Evolutionary conservation across 2,329 filamentous ascomycete species (phyloP).

Genomic region (Keithomyces neogunnii): DNA sequence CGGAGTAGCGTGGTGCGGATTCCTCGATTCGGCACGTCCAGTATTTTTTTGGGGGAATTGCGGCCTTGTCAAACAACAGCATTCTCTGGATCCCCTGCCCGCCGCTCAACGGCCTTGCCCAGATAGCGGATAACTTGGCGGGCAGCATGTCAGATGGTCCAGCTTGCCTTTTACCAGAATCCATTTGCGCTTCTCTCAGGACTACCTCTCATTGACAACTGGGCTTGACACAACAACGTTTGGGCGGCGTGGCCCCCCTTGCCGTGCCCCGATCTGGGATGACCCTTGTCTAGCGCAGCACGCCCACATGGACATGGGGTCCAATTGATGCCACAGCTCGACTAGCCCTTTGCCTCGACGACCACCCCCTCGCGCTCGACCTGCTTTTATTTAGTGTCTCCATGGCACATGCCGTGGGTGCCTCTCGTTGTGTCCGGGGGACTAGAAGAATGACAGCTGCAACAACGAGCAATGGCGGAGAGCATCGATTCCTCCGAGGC

Average conservation of each 20-base stretch:
- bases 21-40: no score
- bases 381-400: no score
- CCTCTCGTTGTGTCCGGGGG: no score
- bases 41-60: background rate
- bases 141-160: background rate
- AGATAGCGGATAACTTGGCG: background rate
- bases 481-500: no score
- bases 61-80: background rate
- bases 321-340: constrained; percentile 4
- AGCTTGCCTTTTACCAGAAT: background rate
- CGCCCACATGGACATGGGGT: background rate
- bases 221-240: background rate
- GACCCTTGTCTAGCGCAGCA: constrained; percentile 16
- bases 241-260: constrained; percentile 8
- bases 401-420: no score
- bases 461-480: no score
- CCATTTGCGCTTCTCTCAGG: no score
- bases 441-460: no score
- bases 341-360: background rate
- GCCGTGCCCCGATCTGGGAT: constrained; percentile 16
- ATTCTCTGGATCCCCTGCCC: background rate
- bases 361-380: no score
- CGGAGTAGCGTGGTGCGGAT: no score
- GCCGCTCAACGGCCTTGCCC: background rate
- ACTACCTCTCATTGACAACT: no score